Evolutionary conservation across 805 yeast genomes (phyloP).

Genomic region (Yarrowia hollandica): DNA sequence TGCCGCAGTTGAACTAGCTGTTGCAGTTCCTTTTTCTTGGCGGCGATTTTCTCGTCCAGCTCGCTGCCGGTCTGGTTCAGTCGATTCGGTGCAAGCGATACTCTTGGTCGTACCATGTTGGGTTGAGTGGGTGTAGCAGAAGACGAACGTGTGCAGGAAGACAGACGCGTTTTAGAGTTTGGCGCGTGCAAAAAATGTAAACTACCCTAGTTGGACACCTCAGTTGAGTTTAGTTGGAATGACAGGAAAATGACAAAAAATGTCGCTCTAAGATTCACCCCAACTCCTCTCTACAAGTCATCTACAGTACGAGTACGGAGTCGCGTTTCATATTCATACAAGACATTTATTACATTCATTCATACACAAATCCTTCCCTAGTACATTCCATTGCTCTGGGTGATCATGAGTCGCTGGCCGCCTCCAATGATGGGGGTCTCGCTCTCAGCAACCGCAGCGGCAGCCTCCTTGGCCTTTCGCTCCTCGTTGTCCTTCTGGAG

Average conservation of each 20-base stretch:
- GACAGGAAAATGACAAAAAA: too few species aligned
- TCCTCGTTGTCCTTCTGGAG: constrained; percentile 68
- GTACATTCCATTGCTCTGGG: constrained; percentile 46
- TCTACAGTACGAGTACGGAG: too few species aligned
- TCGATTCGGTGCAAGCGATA: constrained; percentile 12
- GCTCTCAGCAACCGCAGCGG: constrained; percentile 49
- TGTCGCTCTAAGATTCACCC: too few species aligned
- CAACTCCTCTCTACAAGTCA: too few species aligned
- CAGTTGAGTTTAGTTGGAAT: too few species aligned
- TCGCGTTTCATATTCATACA: too few species aligned
- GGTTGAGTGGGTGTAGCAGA: too few species aligned
- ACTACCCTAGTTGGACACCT: too few species aligned
- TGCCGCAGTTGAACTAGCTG: constrained; percentile 11
- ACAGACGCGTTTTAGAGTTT: too few species aligned
- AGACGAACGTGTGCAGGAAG: too few species aligned
- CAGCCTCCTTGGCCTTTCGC: constrained; percentile 60
- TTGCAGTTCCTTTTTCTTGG: constrained; percentile 12
- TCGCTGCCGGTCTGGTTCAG: constrained; percentile 1
- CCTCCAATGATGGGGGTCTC: constrained; percentile 52
- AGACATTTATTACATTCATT: constrained; percentile 1
- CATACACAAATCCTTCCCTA: constrained; percentile 19
- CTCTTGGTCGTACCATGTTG: constrained; percentile 25
- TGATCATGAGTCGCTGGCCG: constrained; percentile 71
- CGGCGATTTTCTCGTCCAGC: constrained; percentile 5
- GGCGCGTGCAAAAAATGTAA: too few species aligned